Percentiles rank a stretch among this genome's conserved stretches.
Conservation (phyloP, 148 eudicot species). For the Cornus controversa region DNA sequence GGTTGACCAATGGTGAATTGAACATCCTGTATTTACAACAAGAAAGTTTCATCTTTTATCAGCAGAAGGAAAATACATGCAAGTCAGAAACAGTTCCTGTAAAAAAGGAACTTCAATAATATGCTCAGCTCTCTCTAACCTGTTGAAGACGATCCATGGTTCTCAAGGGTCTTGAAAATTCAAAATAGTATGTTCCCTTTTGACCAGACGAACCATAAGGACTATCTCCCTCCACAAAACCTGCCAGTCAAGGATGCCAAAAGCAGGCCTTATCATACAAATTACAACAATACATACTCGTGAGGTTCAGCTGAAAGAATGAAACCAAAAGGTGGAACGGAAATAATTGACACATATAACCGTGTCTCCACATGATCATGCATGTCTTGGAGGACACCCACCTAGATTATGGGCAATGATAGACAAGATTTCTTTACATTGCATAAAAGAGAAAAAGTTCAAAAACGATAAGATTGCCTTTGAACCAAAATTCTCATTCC, state of each 20-base stretch:
- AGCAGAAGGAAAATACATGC: background rate
- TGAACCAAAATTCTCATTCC: background rate
- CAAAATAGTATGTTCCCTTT: constrained; percentile 85
- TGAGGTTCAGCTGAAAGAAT: background rate
- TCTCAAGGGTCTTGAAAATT: constrained; percentile 83
- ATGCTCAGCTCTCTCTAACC: constrained; percentile 29
- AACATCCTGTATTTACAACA: constrained; percentile 53
- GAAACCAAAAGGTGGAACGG: background rate
- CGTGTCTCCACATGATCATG: background rate
- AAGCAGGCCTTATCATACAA: background rate
- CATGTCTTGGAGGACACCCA: background rate
- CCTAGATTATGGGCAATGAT: background rate
- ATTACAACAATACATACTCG: background rate
- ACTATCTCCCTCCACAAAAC: constrained; percentile 72
- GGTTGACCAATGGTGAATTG: constrained; percentile 73
- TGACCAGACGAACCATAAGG: constrained; percentile 66
- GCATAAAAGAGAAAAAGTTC: background rate
- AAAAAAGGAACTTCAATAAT: background rate
- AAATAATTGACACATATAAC: background rate
- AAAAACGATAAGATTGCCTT: background rate
- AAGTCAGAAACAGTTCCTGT: background rate
- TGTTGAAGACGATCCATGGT: constrained; percentile 92
- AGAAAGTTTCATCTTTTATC: background rate
- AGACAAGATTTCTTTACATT: background rate
- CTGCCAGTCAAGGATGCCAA: constrained; percentile 32